Evolutionary conservation across 305 asterid genomes (phyloP).

Genomic region (Fraxinus ornus): DNA sequence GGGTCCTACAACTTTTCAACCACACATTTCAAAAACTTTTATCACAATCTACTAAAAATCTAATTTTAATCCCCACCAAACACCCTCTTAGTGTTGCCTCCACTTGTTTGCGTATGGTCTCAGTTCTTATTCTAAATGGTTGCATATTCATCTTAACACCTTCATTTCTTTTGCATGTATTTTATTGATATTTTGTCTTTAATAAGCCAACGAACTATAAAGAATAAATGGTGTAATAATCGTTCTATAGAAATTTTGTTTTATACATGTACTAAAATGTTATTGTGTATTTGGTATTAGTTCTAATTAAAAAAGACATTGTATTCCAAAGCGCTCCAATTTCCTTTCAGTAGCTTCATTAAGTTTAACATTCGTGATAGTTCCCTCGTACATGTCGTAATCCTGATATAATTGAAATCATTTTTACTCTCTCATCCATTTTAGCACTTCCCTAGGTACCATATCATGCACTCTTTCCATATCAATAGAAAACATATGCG

Average conservation of each 20-base stretch:
- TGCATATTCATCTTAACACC: background rate
- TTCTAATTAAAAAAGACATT: background rate
- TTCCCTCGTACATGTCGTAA: background rate
- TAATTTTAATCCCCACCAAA: no score
- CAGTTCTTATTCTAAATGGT: background rate
- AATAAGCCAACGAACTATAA: background rate
- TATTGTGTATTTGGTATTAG: background rate
- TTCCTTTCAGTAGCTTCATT: background rate
- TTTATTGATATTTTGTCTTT: background rate
- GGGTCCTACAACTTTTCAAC: no score
- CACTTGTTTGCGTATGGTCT: background rate
- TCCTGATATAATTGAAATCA: background rate
- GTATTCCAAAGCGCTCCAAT: background rate
- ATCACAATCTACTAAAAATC: no score
- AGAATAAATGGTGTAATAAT: background rate
- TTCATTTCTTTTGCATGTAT: background rate
- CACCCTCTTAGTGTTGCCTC: background rate
- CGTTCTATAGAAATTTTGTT: background rate
- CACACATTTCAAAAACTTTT: no score
- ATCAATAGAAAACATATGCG: background rate
- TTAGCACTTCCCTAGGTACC: background rate
- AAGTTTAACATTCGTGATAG: background rate
- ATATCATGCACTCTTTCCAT: background rate
- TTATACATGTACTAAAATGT: background rate
- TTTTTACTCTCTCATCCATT: background rate